These are phyloP conservation scores for Arthrinium phaeospermum DNA, from an alignment of 2,329 filamentous ascomycete species.

Conservation along the genomic window DNA sequence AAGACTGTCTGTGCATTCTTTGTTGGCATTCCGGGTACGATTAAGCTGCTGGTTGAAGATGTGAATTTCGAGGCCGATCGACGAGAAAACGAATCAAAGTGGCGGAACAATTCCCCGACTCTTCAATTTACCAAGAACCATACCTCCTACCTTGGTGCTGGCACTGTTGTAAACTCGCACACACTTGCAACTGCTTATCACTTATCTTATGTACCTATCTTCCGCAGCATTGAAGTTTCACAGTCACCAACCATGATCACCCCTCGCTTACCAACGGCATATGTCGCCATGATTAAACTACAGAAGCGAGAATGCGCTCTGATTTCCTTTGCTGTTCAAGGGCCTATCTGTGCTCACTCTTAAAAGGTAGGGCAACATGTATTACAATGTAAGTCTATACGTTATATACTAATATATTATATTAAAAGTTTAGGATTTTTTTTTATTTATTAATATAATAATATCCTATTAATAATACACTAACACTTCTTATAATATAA, in stretches of 20 bases:
- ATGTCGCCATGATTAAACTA: neutral
- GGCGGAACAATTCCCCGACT: too few species aligned
- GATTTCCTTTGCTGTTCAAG: neutral
- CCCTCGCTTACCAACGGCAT: neutral
- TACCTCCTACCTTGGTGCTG: neutral
- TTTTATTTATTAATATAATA: too few species aligned
- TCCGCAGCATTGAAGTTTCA: neutral
- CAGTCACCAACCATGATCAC: neutral
- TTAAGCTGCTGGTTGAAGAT: neutral
- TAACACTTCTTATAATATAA: too few species aligned
- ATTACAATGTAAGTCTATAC: too few species aligned
- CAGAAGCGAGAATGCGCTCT: neutral
- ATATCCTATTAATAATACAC: too few species aligned
- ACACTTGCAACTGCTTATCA: neutral
- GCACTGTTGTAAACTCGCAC: neutral
- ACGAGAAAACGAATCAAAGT: neutral
- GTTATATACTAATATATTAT: too few species aligned
- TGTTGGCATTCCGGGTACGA: neutral
- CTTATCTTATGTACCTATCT: neutral
- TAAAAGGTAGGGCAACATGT: neutral
- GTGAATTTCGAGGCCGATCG: neutral
- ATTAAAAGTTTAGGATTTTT: too few species aligned
- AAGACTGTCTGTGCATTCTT: neutral
- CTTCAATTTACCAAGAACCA: neutral
- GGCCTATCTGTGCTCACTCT: neutral